These are phyloP conservation scores for Talaromyces proteolyticus DNA, from an alignment of 495 filamentous ascomycete genomes.

Conservation along the genomic window DNA sequence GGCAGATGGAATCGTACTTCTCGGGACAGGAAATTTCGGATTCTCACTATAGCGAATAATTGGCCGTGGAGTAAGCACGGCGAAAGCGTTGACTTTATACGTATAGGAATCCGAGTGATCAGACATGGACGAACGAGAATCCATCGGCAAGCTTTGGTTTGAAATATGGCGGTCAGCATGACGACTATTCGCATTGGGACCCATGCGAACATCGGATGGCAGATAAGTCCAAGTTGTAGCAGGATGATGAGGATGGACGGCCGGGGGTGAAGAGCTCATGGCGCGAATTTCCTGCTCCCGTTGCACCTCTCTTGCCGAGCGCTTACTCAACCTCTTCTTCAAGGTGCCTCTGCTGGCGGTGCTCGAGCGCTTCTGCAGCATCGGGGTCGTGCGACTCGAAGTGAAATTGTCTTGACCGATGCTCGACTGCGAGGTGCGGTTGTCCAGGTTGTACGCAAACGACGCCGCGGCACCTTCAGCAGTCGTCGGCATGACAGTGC, in stretches of 20 bases:
- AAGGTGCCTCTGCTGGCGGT: constrained; percentile 43
- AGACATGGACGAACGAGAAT: constrained; percentile 69
- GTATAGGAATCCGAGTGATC: constrained; percentile 62
- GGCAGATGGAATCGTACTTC: constrained; percentile 29
- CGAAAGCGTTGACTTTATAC: constrained; percentile 69
- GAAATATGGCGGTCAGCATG: constrained; percentile 53
- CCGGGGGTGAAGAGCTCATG: constrained; percentile 64
- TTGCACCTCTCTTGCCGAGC: constrained; percentile 63
- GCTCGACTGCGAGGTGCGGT: constrained; percentile 35
- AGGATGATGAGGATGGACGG: constrained; percentile 54
- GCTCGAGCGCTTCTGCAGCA: constrained; percentile 54
- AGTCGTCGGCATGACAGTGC: constrained; percentile 10
- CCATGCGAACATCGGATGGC: constrained; percentile 59
- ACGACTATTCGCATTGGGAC: constrained; percentile 49
- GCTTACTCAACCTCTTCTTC: constrained; percentile 71
- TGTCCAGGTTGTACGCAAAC: constrained; percentile 40
- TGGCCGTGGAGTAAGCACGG: constrained; percentile 72
- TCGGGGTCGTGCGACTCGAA: constrained; percentile 50
- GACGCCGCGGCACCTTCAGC: constrained; percentile 21
- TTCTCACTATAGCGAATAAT: constrained; percentile 67
- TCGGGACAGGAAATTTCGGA: constrained; percentile 39
- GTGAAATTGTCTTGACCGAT: constrained; percentile 34
- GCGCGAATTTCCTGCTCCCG: constrained; percentile 81
- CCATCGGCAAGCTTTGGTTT: constrained; percentile 66
- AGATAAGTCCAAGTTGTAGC: constrained; percentile 32